phyloP scores from a whole-genome alignment of 495 filamentous ascomycete genomes.

The Patellaria atrata region DNA sequence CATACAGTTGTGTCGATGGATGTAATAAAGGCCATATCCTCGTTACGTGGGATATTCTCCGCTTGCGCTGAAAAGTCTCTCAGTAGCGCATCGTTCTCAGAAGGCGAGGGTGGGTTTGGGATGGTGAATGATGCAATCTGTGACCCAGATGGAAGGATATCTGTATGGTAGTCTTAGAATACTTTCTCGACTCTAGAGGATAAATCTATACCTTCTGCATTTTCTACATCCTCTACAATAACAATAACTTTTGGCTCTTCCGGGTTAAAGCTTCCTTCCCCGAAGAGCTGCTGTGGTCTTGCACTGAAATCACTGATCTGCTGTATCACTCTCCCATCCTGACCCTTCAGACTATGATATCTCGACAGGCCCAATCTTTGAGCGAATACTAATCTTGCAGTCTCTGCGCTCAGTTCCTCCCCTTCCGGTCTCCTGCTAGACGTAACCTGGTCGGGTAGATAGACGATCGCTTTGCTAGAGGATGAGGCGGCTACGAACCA shows the following conservation, averaged over 20 bases:
- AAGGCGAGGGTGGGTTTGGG: slow-evolving; percentile 8
- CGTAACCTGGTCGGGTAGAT: too few relatives aligned
- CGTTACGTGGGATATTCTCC: slow-evolving; percentile 4
- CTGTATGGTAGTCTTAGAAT: not conserved
- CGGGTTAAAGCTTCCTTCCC: slow-evolving; percentile 10
- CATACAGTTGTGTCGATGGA: too few relatives aligned
- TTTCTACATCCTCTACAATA: slow-evolving; percentile 34
- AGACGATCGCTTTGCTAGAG: not conserved
- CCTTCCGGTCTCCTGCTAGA: not conserved
- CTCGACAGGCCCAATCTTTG: slow-evolving; percentile 39
- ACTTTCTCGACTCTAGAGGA: slow-evolving; percentile 2
- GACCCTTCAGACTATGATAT: slow-evolving; percentile 33
- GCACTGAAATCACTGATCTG: slow-evolving; percentile 38
- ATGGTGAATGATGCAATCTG: slow-evolving; percentile 9
- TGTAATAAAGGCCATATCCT: not conserved
- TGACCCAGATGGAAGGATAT: not conserved
- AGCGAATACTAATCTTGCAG: slow-evolving; percentile 39
- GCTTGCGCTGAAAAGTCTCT: slow-evolving; percentile 13
- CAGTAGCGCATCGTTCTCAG: slow-evolving; percentile 11
- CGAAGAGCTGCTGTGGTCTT: slow-evolving; percentile 30
- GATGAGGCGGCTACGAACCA: slow-evolving; percentile 10
- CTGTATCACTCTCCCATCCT: slow-evolving; percentile 32
- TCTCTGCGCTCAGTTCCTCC: slow-evolving; percentile 25
- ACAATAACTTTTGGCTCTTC: slow-evolving; percentile 27
- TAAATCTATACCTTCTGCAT: slow-evolving; percentile 27